phyloP scores from a whole-genome alignment of 73 alveolate species.

The Urostyla sp. region DNA sequence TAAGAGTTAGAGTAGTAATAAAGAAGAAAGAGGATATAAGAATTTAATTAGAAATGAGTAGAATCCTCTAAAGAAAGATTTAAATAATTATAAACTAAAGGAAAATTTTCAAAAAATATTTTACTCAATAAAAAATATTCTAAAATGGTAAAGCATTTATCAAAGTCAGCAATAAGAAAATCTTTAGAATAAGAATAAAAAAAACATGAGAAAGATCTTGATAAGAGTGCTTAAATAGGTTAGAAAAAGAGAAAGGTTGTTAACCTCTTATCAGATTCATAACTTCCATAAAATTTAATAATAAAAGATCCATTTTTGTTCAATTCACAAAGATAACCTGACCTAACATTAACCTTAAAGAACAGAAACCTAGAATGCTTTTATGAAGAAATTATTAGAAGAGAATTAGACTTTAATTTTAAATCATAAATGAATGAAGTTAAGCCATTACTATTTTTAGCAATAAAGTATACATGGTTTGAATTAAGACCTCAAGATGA shows the following conservation, averaged over 20 bases:
- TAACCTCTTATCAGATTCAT: constrained; percentile 1
- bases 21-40: not conserved
- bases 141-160: not conserved
- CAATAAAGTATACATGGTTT: not conserved
- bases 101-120: too few species aligned
- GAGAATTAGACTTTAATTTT: not conserved
- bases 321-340: not conserved
- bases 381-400: not conserved
- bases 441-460: constrained; percentile 13
- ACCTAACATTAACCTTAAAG: constrained; percentile 8
- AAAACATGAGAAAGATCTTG: too few species aligned
- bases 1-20: not conserved
- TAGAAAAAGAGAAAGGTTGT: too few species aligned
- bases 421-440: constrained; percentile 12
- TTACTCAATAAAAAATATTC: too few species aligned
- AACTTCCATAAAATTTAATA: not conserved
- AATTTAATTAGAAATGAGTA: not conserved
- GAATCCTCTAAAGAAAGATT: too few species aligned
- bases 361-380: constrained; percentile 11
- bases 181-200: too few species aligned
- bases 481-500: not conserved
- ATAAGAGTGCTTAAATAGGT: too few species aligned
- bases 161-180: too few species aligned
- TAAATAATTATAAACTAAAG: too few species aligned
- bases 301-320: constrained; percentile 1